These are phyloP conservation scores for Parafenestella ontariensis DNA, from an alignment of 2,329 filamentous ascomycete species.

Conservation along the genomic window DNA sequence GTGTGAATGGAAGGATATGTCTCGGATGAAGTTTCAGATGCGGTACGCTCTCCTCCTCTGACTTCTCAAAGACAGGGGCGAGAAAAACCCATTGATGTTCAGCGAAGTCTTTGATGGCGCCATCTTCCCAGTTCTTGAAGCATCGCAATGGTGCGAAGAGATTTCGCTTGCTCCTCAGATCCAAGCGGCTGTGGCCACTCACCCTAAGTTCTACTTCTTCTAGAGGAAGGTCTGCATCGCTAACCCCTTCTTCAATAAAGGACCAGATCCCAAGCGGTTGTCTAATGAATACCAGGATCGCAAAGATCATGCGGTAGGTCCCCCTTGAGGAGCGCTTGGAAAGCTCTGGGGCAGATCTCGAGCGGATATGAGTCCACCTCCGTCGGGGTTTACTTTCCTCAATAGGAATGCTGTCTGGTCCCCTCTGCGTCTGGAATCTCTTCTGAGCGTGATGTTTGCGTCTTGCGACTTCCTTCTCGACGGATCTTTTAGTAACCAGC, in stretches of 20 bases:
- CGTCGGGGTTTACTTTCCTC: too few relatives aligned
- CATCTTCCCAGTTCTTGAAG: not conserved
- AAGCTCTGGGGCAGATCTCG: too few relatives aligned
- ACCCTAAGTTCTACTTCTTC: too few relatives aligned
- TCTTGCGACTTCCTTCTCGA: too few relatives aligned
- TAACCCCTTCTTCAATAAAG: not conserved
- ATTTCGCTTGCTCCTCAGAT: not conserved
- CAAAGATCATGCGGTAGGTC: not conserved
- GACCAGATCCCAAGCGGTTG: not conserved
- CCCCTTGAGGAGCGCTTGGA: not conserved
- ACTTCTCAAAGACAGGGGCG: not conserved
- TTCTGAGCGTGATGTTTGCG: too few relatives aligned
- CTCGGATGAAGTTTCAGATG: not conserved
- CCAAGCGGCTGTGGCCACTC: not conserved
- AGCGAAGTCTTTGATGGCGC: not conserved
- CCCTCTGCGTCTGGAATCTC: too few relatives aligned
- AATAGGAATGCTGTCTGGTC: too few relatives aligned
- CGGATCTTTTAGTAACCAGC: too few relatives aligned
- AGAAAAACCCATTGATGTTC: slow-evolving; percentile 1
- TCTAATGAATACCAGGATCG: not conserved
- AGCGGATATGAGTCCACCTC: too few relatives aligned
- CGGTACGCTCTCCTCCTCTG: not conserved
- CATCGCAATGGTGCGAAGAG: not conserved
- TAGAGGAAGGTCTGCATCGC: slow-evolving; percentile 2
- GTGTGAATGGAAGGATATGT: not conserved